Conservation (phyloP, 495 filamentous ascomycete genomes). For the Penicillium ochrochloron region DNA sequence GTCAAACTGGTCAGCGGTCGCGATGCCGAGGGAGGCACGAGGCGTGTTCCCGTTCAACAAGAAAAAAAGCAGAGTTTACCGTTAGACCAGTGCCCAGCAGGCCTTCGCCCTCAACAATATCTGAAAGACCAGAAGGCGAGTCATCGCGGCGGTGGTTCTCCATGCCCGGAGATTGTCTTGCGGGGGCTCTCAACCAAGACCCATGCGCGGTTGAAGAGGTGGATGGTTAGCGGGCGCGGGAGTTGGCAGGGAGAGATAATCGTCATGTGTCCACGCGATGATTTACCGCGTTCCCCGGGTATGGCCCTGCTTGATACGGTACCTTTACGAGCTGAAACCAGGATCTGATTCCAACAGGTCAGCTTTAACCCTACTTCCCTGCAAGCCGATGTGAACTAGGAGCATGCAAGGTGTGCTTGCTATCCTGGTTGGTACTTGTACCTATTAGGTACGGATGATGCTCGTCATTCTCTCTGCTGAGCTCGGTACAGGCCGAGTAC, state of each 20-base stretch:
- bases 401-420: slow-evolving; percentile 19
- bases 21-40: slow-evolving; percentile 7
- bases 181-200: slow-evolving; percentile 32
- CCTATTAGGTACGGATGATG: slow-evolving; percentile 5
- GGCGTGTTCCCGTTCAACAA: slow-evolving; percentile 9
- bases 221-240: slow-evolving; percentile 21
- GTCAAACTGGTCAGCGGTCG: slow-evolving; percentile 13
- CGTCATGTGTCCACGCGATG: slow-evolving; percentile 43
- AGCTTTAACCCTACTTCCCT: neutral
- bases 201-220: slow-evolving; percentile 33
- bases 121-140: slow-evolving; percentile 52
- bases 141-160: slow-evolving; percentile 53
- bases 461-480: neutral
- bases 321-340: slow-evolving; percentile 24
- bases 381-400: slow-evolving; percentile 15
- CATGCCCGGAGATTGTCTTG: slow-evolving; percentile 41
- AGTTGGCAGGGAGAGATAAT: slow-evolving; percentile 29
- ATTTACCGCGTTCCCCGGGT: slow-evolving; percentile 44
- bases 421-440: slow-evolving; percentile 1
- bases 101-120: slow-evolving; percentile 53
- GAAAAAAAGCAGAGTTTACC: slow-evolving; percentile 38
- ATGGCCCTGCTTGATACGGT: slow-evolving; percentile 20
- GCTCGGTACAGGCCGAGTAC: slow-evolving; percentile 24
- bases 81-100: slow-evolving; percentile 58
- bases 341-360: slow-evolving; percentile 16